Base-by-base conservation (phyloP, 805 yeast species). In the Suhomyces canberraensis region DNA sequence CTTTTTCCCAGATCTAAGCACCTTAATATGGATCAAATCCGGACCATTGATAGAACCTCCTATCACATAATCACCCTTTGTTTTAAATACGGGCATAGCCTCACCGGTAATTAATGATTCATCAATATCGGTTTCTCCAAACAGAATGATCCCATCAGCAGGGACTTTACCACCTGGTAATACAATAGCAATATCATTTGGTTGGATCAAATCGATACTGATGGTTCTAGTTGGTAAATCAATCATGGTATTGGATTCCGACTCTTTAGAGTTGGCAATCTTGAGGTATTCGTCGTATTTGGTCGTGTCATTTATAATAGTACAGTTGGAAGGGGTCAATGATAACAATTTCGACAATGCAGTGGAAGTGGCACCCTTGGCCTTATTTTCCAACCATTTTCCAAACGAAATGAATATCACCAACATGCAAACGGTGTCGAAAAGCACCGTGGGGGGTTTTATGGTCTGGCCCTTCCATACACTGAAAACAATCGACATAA, bases 31-130 rank as follows among this genome's bases (percentile, higher is more conserved):
- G 28, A 93, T 54, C 20, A 79, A 71, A 8, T 89, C 85, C 1
- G 81, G 69, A 0, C 93, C 88, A 57, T 95, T 93, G 29, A 91
- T 76, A 1, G 97, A 83, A 0, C 99, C 99, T 11, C 96, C 97
- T 54, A 85, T 79, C 1, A 93, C 84, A 2, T 48, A 43, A 24
- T 81, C 81, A 2, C 87, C 89, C 2, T 49, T 49, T 2, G 35
- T 51, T 51, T 91, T 93, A 27, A 64, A 58, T 1, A 90, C 80
- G 1, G 96, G 90, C 26, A 76, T 54, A 0, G 95, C 77, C 61
- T 93, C 98, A 33, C 99, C 99, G 0, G 98, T 91, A 38, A 93
- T 68, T 16, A 90, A 64, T 2, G 96, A 82, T 60, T 93, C 99
- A 53, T 90, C 91, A 21, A 88, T 73, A 51, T 85, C 95, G 0